Evolutionary conservation across 2,329 filamentous ascomycete species (phyloP), one percentile per base, ranked within the genome.

Genomic region (Akanthomyces dipterigenus): DNA sequence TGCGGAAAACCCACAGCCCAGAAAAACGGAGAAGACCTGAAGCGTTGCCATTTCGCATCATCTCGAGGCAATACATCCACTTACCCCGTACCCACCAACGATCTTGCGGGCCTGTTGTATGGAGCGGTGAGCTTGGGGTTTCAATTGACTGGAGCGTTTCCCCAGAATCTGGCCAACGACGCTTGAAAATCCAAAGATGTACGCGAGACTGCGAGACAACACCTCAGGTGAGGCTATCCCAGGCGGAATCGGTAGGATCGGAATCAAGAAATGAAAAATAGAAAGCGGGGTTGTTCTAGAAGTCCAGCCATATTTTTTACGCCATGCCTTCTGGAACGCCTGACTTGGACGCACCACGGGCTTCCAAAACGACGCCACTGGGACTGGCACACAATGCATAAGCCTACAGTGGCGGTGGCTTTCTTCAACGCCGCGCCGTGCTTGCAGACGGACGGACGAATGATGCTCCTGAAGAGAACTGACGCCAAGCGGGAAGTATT

Each of bases 31-130:
- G 1, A 46, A 36, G 42, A 28, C 18, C 48, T 34, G 24, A 26
- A 40, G 45, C 38, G 16, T 54, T 42, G 20, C 42, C 54, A 56
- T 34, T 56, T 18, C 11, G 5, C 20, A 46, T 20, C 22, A n/a
- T 50, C 22, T 14, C 14, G 24, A 58, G 55, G 34, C 55, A 58
- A 22, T 26, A 58, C 40, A 40, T 50, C 55, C 55, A 42, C 45
- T 58, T 58, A 58, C 55, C 55, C 55, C 55, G 46, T 58, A 58
- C 50, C 55, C 55, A 58, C 55, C 16, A 50, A 50, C 55, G 55
- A 58, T 58, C 55, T 31, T 50, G 55, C 55, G 55, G 55, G 55
- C 45, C 55, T 26, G 18, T 28, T 28, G 26, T 48, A 31, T 42
- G 34, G 45, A 42, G 45, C 45, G 45, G 20, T 40, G 31, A 38